Base-by-base conservation (phyloP, 768 basidiomycete genomes). In the Boletus barrowsii region DNA sequence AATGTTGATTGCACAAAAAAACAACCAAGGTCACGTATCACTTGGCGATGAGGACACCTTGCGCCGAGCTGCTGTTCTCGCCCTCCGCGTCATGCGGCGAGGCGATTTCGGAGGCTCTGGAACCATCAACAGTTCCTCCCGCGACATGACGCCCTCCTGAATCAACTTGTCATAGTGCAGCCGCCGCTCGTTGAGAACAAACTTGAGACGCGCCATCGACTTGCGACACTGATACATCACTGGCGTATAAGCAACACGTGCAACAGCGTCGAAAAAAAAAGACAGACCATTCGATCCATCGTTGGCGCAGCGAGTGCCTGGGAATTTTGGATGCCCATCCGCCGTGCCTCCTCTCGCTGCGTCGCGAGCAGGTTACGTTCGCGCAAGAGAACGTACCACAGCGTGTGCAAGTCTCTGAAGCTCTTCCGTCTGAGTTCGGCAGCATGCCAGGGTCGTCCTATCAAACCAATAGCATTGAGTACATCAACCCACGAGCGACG, bases 161-260 rank as follows among this genome's bases (percentile, higher is more conserved):
- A 44, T 39, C 4, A 72, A 22, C 36, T 72, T 69, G 35, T 90
- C 83, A 57, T 93, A 89, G 10, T 91, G 92, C 22, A 92, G 68
- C 42, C 94, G 80, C 35, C 97, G 86, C 67, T 98, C 95, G 65
- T 93, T 93, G 46, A 98, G 76, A 20, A 98, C 85, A 54, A 82
- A 84, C 70, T 98, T 98, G 70, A 98, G 93, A 18, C 92, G 85
- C n/a, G 91, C 93, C 93, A 97, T 96, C 18, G 91, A 87, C 76
- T 94, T 96, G 20, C 90, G 88, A 71, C 86, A 87, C 93, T 97
- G 59, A 29, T 10, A 47, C 18, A 14, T n/a, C 30, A 50, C 49
- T 4, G 5, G 44, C 49, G 24, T 55, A 43, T 64, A 29, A 60
- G 39, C 35, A 9, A 37, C 37, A 43, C 26, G 26, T 26, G 8